phyloP scores from a whole-genome alignment of 352 stramenopile species.

The Elongisporangium prolatum region DNA sequence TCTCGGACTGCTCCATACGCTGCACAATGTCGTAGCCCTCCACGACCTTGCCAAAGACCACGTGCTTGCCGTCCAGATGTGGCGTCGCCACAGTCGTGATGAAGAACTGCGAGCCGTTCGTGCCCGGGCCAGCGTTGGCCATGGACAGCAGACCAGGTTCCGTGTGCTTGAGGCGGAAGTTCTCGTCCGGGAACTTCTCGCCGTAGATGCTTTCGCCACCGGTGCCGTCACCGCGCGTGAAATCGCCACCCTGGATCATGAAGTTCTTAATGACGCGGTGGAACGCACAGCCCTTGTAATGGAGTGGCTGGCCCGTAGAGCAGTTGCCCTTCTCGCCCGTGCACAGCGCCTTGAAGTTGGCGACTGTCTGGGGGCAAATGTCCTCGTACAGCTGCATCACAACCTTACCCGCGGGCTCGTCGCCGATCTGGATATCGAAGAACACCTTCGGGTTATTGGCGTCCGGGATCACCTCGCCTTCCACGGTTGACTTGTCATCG shows the following conservation, averaged over 20 bases:
- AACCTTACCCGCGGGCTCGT: conserved; percentile 82
- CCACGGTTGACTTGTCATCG: conserved; percentile 92
- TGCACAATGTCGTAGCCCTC: conserved; percentile 91
- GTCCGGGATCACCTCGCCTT: conserved; percentile 49
- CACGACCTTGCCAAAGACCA: conserved; percentile 95
- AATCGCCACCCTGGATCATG: conserved; percentile 95
- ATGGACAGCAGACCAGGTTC: conserved; percentile 94
- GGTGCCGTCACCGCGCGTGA: conserved; percentile 94
- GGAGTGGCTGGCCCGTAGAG: conserved; percentile 80
- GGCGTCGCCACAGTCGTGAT: conserved; percentile 92
- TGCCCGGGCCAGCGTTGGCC: conserved; percentile 95
- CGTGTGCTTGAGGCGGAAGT: conserved; percentile 97
- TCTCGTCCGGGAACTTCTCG: conserved; percentile 96
- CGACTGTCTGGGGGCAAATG: conserved; percentile 94
- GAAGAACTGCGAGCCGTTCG: conserved; percentile 98
- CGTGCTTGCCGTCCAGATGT: conserved; percentile 97
- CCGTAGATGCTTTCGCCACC: conserved; percentile 94
- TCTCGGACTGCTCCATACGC: conserved; percentile 89
- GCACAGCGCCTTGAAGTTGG: conserved; percentile 98
- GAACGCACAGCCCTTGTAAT: conserved; percentile 98
- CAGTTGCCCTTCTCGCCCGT: conserved; percentile 96
- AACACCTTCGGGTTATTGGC: conserved; percentile 96
- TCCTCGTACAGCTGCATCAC: conserved; percentile 97
- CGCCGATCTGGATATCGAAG: conserved; percentile 96
- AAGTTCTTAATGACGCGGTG: conserved; percentile 97